Base-by-base conservation (phyloP, 345 rosid genomes). In the Boechera retrofracta region DNA sequence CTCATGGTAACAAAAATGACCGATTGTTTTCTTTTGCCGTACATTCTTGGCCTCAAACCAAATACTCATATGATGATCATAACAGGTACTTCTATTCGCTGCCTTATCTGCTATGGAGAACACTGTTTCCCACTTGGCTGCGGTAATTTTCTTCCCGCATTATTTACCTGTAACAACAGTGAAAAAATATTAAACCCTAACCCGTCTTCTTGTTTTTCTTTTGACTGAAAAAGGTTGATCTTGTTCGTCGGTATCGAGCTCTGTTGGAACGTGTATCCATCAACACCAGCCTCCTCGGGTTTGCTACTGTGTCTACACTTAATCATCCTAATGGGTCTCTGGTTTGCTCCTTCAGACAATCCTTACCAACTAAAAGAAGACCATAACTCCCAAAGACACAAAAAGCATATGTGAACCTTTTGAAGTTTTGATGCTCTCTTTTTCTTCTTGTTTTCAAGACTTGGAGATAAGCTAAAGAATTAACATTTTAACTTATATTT, bases 191-290 rank as follows among this genome's bases (percentile, higher is more conserved):
- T 31, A 7, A 26, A 18, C n/a, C 16, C 10, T 57, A 41, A 52
- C 26, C 33, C 2, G 12, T 67, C 32, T 60, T 71, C 13, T 62
- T 72, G 44, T 38, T 67, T 73, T 16, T 72, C 6, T 64, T 73
- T 5, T 59, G 62, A 65, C 16, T 72, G 54, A 26, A 54, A 73
- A 86, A 92, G 97, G n/a, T 39, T 95, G 82, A 26, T 83, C 75
- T 44, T 95, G 81, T 89, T 92, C 12, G 1, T 85, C 0, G 94
- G 90, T 7, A 86, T 87, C 71, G 98, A 92, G 80, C 47, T 89
- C 4, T 95, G 98, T 88, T 92, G 99, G 99, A 95, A 95, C 68
- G 79, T 95, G 21, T 95, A 85, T 67, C 99, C 99, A 42, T 95
- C 98, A 45, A 87, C 79, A 67, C 21, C 72, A 6, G 81, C 77